Evolutionary conservation across 2,329 filamentous ascomycete species (phyloP).

Genomic region (Fusarium decemcellulare): DNA sequence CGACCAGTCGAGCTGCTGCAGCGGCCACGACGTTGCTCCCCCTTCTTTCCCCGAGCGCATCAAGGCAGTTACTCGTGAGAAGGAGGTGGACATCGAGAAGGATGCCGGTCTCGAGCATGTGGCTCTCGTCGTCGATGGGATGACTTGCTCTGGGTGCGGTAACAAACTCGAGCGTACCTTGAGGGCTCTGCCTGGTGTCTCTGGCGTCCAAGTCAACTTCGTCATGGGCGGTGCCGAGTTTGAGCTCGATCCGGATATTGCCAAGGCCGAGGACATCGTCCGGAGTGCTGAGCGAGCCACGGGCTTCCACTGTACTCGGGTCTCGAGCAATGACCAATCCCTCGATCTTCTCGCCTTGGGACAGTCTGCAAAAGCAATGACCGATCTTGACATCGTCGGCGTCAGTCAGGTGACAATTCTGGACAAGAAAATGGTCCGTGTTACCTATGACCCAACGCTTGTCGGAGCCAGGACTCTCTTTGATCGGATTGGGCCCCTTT

Average conservation of each 20-base stretch:
- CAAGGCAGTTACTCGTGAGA: constrained; percentile 13
- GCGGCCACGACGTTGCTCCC: background rate
- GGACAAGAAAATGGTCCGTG: constrained; percentile 49
- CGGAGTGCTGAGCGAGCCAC: constrained; percentile 45
- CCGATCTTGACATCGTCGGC: constrained; percentile 38
- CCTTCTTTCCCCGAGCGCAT: background rate
- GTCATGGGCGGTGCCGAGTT: constrained; percentile 56
- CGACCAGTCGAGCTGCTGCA: background rate
- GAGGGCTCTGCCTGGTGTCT: constrained; percentile 46
- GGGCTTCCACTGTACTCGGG: constrained; percentile 48
- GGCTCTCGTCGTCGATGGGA: constrained; percentile 50
- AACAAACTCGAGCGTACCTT: constrained; percentile 52
- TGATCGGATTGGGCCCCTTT: constrained; percentile 26
- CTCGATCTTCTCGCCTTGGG: constrained; percentile 48
- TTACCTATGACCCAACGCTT: constrained; percentile 53
- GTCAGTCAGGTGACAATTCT: constrained; percentile 45
- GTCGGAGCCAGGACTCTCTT: constrained; percentile 52
- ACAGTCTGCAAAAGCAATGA: constrained; percentile 37
- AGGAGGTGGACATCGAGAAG: constrained; percentile 45
- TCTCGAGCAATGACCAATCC: constrained; percentile 45
- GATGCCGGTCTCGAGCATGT: constrained; percentile 45
- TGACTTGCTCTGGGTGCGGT: constrained; percentile 55
- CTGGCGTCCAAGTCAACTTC: constrained; percentile 54
- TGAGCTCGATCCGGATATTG: constrained; percentile 42
- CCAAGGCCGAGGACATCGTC: constrained; percentile 47